Base-by-base conservation (phyloP, 768 basidiomycete species). In the Amanita pallidorosea region DNA sequence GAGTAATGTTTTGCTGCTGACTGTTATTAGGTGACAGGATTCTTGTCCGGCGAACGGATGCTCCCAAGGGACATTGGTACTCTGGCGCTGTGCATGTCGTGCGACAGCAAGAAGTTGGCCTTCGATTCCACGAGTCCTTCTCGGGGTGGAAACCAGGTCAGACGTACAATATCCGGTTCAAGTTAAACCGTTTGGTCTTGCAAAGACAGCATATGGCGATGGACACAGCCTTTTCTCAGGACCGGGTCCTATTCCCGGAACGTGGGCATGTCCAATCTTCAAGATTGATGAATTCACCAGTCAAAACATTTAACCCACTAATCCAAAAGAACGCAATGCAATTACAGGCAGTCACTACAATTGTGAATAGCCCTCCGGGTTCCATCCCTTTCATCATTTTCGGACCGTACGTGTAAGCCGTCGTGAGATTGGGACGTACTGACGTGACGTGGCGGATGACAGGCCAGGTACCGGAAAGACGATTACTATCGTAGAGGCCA, bases 381-480 rank as follows among this genome's bases (percentile, higher is more conserved):
- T 68, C 73, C 5, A 58, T 68, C 1, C 81, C 81, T 0, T 83
- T 83, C 55, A 62, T 80, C 12, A 65, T 83, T 13, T 83, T 79
- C 60, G 81, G 81, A 17, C 81, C 81, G 77, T 80, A 60, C 61
- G 81, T 23, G 12, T 20, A 5, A 29, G 29, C 55, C 20, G 22
- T 45, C 15, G 37, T 42, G 9, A 41, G n/a, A 15, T 40, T 40
- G 9, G 29, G 15, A 29, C 8, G 25, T 29, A 29, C 29, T 53
- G 20, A 49, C 13, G 2, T 33, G 15, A 29, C 13, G 6, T 41
- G 25, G 11, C 12, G 12, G 33, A 37, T 38, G 37, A 25, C 45
- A 80, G 79, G 9, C 79, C 79, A 4, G 79, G 80, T 6, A 85
- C 83, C 0, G 83, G 83, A 1, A 85, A 84, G 62, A 85, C 82